These are phyloP conservation scores for Colletotrichum higginsianum DNA, from an alignment of 2,329 filamentous ascomycete species.

Conservation along the genomic window DNA sequence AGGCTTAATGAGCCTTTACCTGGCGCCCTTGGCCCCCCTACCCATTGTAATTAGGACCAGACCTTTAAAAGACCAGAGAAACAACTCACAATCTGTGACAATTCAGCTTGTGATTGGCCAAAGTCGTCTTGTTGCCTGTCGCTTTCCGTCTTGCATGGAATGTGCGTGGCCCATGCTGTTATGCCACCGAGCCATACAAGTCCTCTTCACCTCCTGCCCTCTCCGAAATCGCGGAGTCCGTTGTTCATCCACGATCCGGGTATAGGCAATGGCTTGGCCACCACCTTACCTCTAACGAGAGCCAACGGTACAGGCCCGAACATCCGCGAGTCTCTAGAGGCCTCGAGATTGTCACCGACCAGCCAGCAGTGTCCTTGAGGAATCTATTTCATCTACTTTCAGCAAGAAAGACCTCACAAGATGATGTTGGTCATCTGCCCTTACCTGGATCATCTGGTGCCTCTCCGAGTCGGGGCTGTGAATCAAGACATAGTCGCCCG, in stretches of 20 bases:
- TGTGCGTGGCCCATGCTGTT: not conserved
- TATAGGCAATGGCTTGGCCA: constrained; percentile 73
- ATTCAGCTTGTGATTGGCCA: not conserved
- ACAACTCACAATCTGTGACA: constrained; percentile 28
- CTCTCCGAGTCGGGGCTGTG: constrained; percentile 68
- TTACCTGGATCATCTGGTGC: constrained; percentile 75
- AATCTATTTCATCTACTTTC: constrained; percentile 68
- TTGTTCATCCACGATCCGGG: constrained; percentile 66
- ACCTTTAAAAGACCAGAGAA: constrained; percentile 39
- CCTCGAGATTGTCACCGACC: constrained; percentile 87
- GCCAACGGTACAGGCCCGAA: constrained; percentile 91
- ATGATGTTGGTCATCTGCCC: constrained; percentile 27
- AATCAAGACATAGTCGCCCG: constrained; percentile 81
- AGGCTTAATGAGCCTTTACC: constrained; percentile 39
- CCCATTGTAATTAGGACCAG: constrained; percentile 43
- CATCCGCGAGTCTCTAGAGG: constrained; percentile 87
- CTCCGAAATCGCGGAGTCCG: constrained; percentile 54
- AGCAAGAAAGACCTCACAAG: not conserved
- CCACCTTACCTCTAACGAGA: constrained; percentile 85
- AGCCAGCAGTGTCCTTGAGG: constrained; percentile 94
- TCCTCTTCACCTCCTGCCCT: not conserved
- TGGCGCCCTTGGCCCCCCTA: constrained; percentile 33
- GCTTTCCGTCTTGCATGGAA: not conserved
- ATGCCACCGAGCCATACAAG: not conserved
- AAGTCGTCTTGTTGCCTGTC: not conserved